A percentile compares a stretch with the other conserved stretches of the same genome.
phyloP scores from a whole-genome alignment of 768 basidiomycete species.

The Macrolepiota fuliginosa region DNA sequence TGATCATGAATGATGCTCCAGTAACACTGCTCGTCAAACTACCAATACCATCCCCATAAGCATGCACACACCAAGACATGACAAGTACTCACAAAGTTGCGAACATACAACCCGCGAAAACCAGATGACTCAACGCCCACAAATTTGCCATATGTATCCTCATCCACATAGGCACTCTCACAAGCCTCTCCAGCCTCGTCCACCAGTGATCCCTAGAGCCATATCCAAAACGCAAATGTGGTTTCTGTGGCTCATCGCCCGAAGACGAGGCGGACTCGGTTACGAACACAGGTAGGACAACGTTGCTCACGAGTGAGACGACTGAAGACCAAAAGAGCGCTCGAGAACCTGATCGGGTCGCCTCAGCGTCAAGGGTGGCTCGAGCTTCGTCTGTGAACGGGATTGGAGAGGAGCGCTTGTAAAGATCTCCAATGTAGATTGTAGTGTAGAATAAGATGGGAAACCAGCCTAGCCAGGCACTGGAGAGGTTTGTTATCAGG shows the following conservation, averaged over 20 bases:
- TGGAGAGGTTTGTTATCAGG: slow-evolving; percentile 22
- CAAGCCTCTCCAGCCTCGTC: slow-evolving; percentile 19
- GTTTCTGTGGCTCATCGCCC: not conserved
- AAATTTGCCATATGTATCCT: slow-evolving; percentile 64
- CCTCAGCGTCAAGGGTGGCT: slow-evolving; percentile 54
- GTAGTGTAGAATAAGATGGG: slow-evolving; percentile 88
- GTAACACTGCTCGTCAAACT: slow-evolving; percentile 72
- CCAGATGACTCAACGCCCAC: slow-evolving; percentile 75
- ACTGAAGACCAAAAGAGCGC: slow-evolving; percentile 80
- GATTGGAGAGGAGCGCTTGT: slow-evolving; percentile 49
- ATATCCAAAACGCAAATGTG: not conserved
- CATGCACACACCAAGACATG: not conserved
- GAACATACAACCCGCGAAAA: slow-evolving; percentile 78
- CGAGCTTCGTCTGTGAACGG: slow-evolving; percentile 22
- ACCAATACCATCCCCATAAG: slow-evolving; percentile 1
- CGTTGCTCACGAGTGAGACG: slow-evolving; percentile 62
- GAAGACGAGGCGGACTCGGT: slow-evolving; percentile 23
- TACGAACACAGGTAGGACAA: slow-evolving; percentile 70
- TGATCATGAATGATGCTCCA: slow-evolving; percentile 74
- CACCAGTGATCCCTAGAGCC: slow-evolving; percentile 12
- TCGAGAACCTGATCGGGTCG: slow-evolving; percentile 79
- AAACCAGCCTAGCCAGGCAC: slow-evolving; percentile 90
- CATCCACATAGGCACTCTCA: slow-evolving; percentile 36
- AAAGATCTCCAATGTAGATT: slow-evolving; percentile 84
- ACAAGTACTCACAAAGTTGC: slow-evolving; percentile 69